These are phyloP conservation scores for Fusarium oxysporum DNA, from an alignment of 2,329 filamentous ascomycete species.

Conservation along the genomic window DNA sequence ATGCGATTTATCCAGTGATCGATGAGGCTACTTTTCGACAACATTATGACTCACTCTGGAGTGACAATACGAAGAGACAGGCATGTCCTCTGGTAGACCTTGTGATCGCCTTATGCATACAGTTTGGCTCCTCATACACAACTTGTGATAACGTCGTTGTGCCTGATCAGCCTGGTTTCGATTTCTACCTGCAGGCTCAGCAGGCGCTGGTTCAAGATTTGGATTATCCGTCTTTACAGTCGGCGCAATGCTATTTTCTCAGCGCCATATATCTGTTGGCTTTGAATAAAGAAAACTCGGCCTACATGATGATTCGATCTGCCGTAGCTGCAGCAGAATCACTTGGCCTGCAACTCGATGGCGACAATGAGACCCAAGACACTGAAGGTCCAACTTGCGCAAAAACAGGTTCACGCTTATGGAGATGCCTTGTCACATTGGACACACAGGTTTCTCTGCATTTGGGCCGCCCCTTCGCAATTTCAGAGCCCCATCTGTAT, in stretches of 20 bases:
- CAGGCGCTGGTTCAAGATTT: constrained; percentile 53
- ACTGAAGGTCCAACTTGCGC: background rate
- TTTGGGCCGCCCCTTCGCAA: constrained; percentile 35
- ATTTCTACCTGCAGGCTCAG: constrained; percentile 58
- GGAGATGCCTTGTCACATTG: constrained; percentile 37
- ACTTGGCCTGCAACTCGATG: constrained; percentile 32
- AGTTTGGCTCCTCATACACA: constrained; percentile 53
- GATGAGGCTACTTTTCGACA: constrained; percentile 38
- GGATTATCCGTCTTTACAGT: constrained; percentile 58
- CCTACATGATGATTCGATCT: constrained; percentile 30
- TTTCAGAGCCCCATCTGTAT: background rate
- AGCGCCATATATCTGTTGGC: constrained; percentile 56
- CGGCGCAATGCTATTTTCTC: constrained; percentile 61
- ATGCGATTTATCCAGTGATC: constrained; percentile 54
- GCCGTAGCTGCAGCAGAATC: constrained; percentile 33
- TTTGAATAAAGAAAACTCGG: constrained; percentile 28
- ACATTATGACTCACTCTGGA: constrained; percentile 43
- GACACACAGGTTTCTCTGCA: constrained; percentile 36
- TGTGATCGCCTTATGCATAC: constrained; percentile 63
- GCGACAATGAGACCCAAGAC: background rate
- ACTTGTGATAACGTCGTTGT: constrained; percentile 43
- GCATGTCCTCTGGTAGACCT: constrained; percentile 64
- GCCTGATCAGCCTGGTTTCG: constrained; percentile 55
- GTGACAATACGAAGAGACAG: constrained; percentile 45
- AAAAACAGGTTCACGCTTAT: constrained; percentile 12